phyloP scores from a whole-genome alignment of 352 stramenopile species.

The Phytophthora kernoviae region DNA sequence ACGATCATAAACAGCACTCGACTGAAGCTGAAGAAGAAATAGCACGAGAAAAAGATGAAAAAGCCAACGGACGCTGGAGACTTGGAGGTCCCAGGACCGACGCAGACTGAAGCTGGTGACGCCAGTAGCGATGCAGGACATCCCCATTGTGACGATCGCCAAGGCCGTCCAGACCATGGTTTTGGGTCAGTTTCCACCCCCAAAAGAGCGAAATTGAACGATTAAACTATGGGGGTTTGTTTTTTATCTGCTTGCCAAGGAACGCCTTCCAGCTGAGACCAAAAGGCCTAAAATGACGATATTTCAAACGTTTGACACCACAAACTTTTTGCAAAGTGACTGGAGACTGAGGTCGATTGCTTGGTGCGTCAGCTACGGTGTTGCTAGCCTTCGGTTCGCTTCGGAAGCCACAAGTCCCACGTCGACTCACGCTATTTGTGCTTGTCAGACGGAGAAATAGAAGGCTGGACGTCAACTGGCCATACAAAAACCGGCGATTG shows the following conservation, averaged over 20 bases:
- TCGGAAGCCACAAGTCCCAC: too few species aligned
- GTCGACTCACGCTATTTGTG: too few species aligned
- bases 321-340: not conserved
- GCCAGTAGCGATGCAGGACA: constrained; percentile 44
- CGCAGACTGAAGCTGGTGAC: constrained; percentile 47
- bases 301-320: not conserved
- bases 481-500: too few species aligned
- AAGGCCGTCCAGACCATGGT: constrained; percentile 38
- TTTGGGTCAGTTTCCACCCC: not conserved
- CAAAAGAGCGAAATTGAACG: too few species aligned
- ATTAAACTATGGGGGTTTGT: too few species aligned
- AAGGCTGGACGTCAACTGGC: too few species aligned
- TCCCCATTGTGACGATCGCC: constrained; percentile 27
- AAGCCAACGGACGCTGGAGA: constrained; percentile 69
- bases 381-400: too few species aligned
- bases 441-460: too few species aligned
- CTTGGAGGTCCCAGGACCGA: constrained; percentile 49
- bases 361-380: too few species aligned
- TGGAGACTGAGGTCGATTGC: too few species aligned
- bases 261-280: too few species aligned
- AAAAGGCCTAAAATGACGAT: not conserved
- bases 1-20: constrained; percentile 49
- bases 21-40: constrained; percentile 37
- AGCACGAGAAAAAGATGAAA: constrained; percentile 57
- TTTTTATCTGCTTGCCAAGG: too few species aligned